Evolutionary conservation across 1,139 yeast genomes (phyloP).

Genomic region (Taiozyma sp.): DNA sequence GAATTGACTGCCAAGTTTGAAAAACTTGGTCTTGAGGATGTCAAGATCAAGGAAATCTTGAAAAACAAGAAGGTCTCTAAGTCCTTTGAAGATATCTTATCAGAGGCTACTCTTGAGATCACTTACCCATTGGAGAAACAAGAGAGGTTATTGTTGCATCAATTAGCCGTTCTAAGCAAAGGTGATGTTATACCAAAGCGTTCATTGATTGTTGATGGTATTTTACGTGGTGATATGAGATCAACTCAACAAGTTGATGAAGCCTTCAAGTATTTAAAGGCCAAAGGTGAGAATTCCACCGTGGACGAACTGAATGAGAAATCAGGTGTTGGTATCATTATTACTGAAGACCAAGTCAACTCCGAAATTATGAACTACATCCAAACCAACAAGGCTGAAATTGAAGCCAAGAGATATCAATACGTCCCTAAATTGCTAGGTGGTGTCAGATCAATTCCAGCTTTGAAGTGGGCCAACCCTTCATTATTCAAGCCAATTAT

Average conservation of each 20-base stretch:
- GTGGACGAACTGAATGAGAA: constrained; percentile 48
- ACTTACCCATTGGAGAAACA: constrained; percentile 40
- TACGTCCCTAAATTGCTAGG: constrained; percentile 74
- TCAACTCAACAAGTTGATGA: constrained; percentile 74
- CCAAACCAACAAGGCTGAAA: constrained; percentile 49
- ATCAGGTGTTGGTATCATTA: constrained; percentile 79
- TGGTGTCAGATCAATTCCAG: constrained; percentile 66
- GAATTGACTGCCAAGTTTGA: constrained; percentile 44
- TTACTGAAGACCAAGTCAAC: constrained; percentile 63
- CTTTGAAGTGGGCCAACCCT: constrained; percentile 90
- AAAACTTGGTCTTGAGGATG: constrained; percentile 65
- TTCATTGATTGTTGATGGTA: constrained; percentile 50
- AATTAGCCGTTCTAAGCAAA: constrained; percentile 66
- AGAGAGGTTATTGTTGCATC: constrained; percentile 62
- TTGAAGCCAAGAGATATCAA: constrained; percentile 71
- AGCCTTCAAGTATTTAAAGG: constrained; percentile 68
- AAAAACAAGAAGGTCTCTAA: constrained; percentile 82
- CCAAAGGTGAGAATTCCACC: constrained; percentile 36
- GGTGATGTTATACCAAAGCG: constrained; percentile 37
- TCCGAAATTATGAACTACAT: constrained; percentile 56
- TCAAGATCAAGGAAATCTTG: constrained; percentile 66
- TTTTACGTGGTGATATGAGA: constrained; percentile 59
- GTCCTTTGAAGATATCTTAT: constrained; percentile 58
- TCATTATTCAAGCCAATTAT: constrained; percentile 79
- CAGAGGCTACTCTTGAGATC: constrained; percentile 31